Evolutionary conservation across 768 basidiomycete species (phyloP).

Genomic region (Boletus reticuloceps): DNA sequence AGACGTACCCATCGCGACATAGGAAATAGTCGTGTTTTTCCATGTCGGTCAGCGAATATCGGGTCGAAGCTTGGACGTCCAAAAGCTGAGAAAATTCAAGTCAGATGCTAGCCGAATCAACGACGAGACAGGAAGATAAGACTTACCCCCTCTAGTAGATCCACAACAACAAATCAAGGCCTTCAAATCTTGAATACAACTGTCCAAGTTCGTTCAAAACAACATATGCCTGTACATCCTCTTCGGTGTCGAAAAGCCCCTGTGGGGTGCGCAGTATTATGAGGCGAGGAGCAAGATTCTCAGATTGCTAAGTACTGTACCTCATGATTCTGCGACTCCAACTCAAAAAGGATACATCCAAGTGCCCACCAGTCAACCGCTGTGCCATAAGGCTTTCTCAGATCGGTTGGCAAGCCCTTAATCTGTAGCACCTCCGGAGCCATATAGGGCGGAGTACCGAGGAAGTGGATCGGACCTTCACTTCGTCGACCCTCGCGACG

Average conservation of each 20-base stretch:
- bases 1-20: slow-evolving; percentile 19
- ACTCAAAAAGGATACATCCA: slow-evolving; percentile 40
- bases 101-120: neutral
- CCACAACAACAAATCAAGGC: slow-evolving; percentile 20
- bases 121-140: neutral
- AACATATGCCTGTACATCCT: slow-evolving; percentile 23
- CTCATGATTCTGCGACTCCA: slow-evolving; percentile 28
- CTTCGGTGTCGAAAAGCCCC: slow-evolving; percentile 31
- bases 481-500: neutral
- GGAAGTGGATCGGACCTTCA: slow-evolving; percentile 24
- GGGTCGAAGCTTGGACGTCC: slow-evolving; percentile 4
- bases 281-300: neutral
- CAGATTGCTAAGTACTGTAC: slow-evolving; percentile 16
- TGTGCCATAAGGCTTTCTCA: slow-evolving; percentile 27
- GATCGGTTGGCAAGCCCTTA: neutral
- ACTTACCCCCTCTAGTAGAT: slow-evolving; percentile 33
- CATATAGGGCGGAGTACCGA: slow-evolving; percentile 38
- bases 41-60: slow-evolving; percentile 19
- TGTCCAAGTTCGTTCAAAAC: slow-evolving; percentile 14
- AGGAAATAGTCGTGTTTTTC: slow-evolving; percentile 27
- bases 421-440: slow-evolving; percentile 42
- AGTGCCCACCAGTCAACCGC: slow-evolving; percentile 43
- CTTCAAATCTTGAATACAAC: slow-evolving; percentile 24
- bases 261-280: slow-evolving; percentile 8
- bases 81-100: slow-evolving; percentile 17